Base-by-base conservation (phyloP, 2,329 filamentous ascomycete genomes). In the Massarina eburnea region DNA sequence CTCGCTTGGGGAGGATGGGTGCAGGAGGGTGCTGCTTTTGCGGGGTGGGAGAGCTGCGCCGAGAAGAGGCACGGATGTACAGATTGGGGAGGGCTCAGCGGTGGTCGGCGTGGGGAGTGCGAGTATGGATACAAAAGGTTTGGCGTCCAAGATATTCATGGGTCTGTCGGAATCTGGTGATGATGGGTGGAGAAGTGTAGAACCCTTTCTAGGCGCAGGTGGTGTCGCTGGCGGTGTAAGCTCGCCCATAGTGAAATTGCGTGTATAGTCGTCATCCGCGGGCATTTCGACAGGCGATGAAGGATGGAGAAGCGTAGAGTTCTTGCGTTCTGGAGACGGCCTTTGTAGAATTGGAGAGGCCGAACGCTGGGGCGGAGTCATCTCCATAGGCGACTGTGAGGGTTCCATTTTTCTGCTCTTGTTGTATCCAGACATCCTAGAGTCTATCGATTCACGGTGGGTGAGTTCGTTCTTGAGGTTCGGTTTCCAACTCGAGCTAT, bases 381-480 rank as follows among this genome's bases (percentile, higher is more conserved):
- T 30, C 4, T 47, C 38, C 21, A 41, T 34, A n/a, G 43, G 38
- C 27, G 37, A 40, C 21, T 27, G 35, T 3, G 15, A 40, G 26
- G 18, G 40, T 18, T n/a, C 43, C 22, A 22, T 32, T 1, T 40
- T 30, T 10, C 17, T 42, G 18, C 34, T 48, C 3, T 20, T 46
- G 30, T 55, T 48, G 29, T 54, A 47, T 3, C 42, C 43, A 1
- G 49, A 50, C 18, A 54, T 44, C 9, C 42, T 41, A 17, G 51
- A 53, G 27, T 48, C 46, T 22, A 50, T 51, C 10, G 54, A 58
- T 26, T 43, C 41, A 4, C 42, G 42, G 8, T 48, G 51, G 24
- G 22, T 38, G 5, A 61, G 44, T 19, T 62, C 60, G 26, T 43
- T 45, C 39, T 62, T 63, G 29, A 64, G 52, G 32, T 55, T 62